Evolutionary conservation across 1,139 yeast genomes (phyloP), one percentile per base, ranked within the genome.

Genomic region (Pichia sp.): DNA sequence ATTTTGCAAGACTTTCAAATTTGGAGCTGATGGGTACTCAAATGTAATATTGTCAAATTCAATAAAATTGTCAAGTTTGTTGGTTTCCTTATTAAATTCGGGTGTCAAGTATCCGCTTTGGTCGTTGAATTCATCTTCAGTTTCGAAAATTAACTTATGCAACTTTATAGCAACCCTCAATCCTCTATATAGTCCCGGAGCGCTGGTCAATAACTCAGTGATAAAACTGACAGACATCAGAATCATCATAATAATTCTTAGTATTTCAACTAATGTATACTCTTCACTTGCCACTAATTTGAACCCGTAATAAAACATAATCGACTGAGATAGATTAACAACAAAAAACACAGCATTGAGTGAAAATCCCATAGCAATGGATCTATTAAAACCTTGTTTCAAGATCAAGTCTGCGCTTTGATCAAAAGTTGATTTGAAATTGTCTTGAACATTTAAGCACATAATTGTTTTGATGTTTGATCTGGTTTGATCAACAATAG

Each of bases 101-200:
- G 65, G 62, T 3, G 52, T 50, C 6, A 46, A 36, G 27, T 55
- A 44, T 1, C 66, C 64, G 27, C 36, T 38, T 4, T 33, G 39
- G 49, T 55, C 49, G 29, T 39, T 31, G 26, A 36, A 41, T 31
- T 47, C 44, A n/a, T 58, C 52, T 4, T 57, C 48, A 36, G 72
- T 61, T 5, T 35, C 32, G 9, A 36, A 38, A 9, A 43, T 27
- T 16, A 68, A 52, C 4, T 66, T 64, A 34, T 79, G 53, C 1
- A 84, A 61, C 33, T 68, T 66, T 43, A 72, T 65, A 0, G 81
- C 86, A 7, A 85, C 85, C 55, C 88, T 67, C 59, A 81, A 80
- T 1, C 95, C 96, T 49, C 88, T 73, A 27, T 84, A 74, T 10
- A 88, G 73, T 50, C 82, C 85, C 0, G 97, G 95, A 28, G 90